Evolutionary conservation across 495 filamentous ascomycete species (phyloP).

Genomic region (Melanomma pulvis-pyrius): DNA sequence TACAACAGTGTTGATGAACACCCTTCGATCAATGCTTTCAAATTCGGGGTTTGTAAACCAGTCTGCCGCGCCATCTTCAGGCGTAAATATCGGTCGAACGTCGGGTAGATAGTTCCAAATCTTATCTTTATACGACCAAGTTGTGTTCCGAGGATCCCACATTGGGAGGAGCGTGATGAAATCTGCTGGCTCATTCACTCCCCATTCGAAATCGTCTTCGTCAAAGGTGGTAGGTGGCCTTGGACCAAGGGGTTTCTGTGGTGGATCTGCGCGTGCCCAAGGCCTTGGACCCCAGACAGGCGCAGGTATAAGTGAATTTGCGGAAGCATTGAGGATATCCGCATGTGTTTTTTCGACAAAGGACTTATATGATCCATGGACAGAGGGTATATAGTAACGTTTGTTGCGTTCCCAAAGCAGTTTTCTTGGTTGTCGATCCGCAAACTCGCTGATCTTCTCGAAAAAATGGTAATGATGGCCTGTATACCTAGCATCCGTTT

Average conservation of each 20-base stretch:
- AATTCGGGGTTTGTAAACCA: conserved; percentile 41
- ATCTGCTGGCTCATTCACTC: conserved; percentile 75
- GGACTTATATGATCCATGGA: conserved; percentile 65
- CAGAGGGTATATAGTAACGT: conserved; percentile 67
- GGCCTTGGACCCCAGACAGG: conserved; percentile 67
- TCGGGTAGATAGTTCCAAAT: conserved; percentile 65
- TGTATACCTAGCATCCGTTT: conserved; percentile 71
- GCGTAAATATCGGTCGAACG: conserved; percentile 42
- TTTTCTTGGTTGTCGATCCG: conserved; percentile 63
- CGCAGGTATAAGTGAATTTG: conserved; percentile 40
- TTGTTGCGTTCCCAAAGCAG: conserved; percentile 75
- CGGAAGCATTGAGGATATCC: conserved; percentile 37
- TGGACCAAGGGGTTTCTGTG: conserved; percentile 63
- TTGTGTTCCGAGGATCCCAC: conserved; percentile 65
- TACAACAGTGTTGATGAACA: conserved; percentile 67
- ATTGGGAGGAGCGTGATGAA: conserved; percentile 71
- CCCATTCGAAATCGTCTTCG: conserved; percentile 69
- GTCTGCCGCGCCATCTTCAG: conserved; percentile 35
- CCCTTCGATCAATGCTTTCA: conserved; percentile 59
- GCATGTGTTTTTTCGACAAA: conserved; percentile 53
- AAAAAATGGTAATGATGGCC: conserved; percentile 74
- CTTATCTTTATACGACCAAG: conserved; percentile 64
- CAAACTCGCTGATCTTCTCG: conserved; percentile 61
- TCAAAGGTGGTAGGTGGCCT: conserved; percentile 54
- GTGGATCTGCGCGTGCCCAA: conserved; percentile 42